Evolutionary conservation across 202 grass and related monocot genomes (phyloP).

Genomic region (Carex arenaria): DNA sequence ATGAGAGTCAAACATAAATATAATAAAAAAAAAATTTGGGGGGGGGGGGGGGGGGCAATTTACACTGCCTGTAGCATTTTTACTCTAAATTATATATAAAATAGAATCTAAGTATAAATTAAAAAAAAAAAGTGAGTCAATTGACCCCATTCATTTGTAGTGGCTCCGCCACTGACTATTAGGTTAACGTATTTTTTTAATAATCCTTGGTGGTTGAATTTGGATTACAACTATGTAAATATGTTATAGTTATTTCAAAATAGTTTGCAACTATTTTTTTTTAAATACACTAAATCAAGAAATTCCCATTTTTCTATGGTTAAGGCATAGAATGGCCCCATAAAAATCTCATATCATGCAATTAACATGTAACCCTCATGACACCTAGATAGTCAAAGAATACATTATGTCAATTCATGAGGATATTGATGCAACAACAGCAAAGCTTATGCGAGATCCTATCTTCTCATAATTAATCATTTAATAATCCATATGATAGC

Average conservation of each 20-base stretch:
- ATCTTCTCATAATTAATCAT: background rate
- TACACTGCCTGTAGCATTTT: too few species aligned
- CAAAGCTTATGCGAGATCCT: constrained; percentile 2
- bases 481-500: background rate
- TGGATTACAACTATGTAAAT: background rate
- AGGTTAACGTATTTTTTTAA: too few species aligned
- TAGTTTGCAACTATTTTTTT: background rate
- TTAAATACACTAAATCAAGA: background rate
- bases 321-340: background rate
- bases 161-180: too few species aligned
- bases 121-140: too few species aligned
- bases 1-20: too few species aligned
- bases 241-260: background rate
- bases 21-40: too few species aligned
- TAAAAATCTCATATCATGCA: constrained; percentile 5
- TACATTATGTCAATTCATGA: background rate
- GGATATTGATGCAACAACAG: constrained; percentile 1
- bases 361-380: constrained; percentile 10
- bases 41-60: too few species aligned
- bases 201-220: too few species aligned
- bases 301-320: background rate
- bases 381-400: constrained; percentile 9
- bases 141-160: too few species aligned
- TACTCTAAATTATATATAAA: too few species aligned
- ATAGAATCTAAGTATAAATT: too few species aligned